Evolutionary conservation across 164 flowering plant genomes (phyloP).

Genomic region (Hamamelis virginiana): DNA sequence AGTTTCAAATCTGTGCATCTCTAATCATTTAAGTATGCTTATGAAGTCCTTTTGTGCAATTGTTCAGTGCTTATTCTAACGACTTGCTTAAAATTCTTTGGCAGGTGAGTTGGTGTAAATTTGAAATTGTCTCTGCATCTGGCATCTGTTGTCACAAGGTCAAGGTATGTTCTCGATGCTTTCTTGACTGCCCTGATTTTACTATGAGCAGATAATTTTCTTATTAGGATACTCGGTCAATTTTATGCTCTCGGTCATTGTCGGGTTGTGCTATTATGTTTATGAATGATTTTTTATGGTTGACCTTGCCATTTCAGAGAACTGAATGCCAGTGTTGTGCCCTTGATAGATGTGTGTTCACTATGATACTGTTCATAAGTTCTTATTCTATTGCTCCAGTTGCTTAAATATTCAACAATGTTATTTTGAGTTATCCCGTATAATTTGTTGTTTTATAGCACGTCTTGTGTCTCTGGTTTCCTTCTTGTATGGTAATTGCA

Average conservation of each 20-base stretch:
- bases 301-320: too few relatives aligned
- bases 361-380: too few relatives aligned
- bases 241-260: not conserved
- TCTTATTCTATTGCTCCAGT: too few relatives aligned
- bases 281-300: too few relatives aligned
- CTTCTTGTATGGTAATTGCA: too few relatives aligned
- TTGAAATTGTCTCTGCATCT: conserved; percentile 92
- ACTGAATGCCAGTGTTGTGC: too few relatives aligned
- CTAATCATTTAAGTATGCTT: not conserved
- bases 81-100: conserved; percentile 15
- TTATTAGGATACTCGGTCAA: not conserved
- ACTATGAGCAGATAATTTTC: not conserved
- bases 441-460: conserved; percentile 9
- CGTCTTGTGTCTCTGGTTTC: too few relatives aligned
- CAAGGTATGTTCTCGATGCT: too few relatives aligned
- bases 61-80: not conserved
- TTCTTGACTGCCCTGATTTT: conserved; percentile 5
- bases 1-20: conserved; percentile 14
- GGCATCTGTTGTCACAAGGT: conserved; percentile 76
- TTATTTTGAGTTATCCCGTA: not conserved
- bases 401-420: not conserved
- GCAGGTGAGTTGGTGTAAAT: conserved; percentile 99
- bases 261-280: not conserved
- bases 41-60: not conserved
- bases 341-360: too few relatives aligned